Base-by-base conservation (phyloP, 2,329 filamentous ascomycete species). In the Septoria linicola region DNA sequence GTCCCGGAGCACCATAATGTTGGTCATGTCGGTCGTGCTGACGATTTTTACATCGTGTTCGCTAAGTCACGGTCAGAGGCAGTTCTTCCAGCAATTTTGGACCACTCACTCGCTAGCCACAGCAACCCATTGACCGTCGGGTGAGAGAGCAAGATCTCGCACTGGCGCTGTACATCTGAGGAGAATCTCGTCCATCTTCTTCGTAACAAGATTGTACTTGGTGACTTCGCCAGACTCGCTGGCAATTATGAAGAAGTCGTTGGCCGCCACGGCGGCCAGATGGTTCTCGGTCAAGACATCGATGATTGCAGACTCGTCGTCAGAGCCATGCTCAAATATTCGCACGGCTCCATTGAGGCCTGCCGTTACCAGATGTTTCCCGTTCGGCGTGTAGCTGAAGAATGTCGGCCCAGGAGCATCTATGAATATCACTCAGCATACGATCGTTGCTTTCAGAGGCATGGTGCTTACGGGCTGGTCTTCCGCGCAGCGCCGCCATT, bases 181-280 rank as follows among this genome's bases (percentile, higher is more conserved):
- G 43, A 99, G 80, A 59, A 95, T 87, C 53, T 85, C 84, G 56
- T 95, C 88, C 72, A 95, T 89, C 21, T 76, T 71, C 63, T 85
- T 84, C 2, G 81, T 82, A 50, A 81, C 78, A 42, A 96, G 79
- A n/a, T 87, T 88, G 75, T 95, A 99, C 63, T 90, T 83, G 75
- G 87, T 95, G 64, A 99, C 89, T n/a, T 87, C 93, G 65, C 95
- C 93, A 72, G 97, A 91, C 70, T 99, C 92, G 16, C 89, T 88
- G 21, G 90, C 93, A 55, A 89, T 84, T 37, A 97, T 82, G 67
- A 96, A 95, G 70, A 88, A 90, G 54, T 87, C 82, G 66, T 92
- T 82, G 30, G 83, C 82, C 16, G 89, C 83, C 23, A 83, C 87
- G 17, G 97, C 82, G 25, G 86, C 84, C 16, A 88, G 78, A 66